Evolutionary conservation across 371 early-diverging fungal species (phyloP).

Genomic region (Rhizomucor pusillus): DNA sequence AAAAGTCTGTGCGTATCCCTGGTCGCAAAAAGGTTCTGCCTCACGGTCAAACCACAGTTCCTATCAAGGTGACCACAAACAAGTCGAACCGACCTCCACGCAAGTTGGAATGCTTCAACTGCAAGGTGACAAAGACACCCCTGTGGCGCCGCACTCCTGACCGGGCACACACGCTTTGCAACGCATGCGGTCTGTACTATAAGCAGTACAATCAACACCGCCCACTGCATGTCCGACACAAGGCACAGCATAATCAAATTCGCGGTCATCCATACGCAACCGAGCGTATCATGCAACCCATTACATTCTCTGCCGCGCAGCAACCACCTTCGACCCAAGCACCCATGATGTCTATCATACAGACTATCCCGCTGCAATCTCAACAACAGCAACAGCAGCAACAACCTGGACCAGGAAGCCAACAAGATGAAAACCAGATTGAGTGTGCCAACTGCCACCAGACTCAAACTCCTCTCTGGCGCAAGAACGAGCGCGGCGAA

Average conservation of each 20-base stretch:
- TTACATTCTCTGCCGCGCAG: slow-evolving; percentile 5
- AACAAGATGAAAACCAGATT: not conserved
- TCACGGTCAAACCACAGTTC: slow-evolving; percentile 21
- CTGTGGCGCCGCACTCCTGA: slow-evolving; percentile 82
- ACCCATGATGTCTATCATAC: slow-evolving; percentile 11
- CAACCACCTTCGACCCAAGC: slow-evolving; percentile 10
- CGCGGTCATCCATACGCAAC: slow-evolving; percentile 17
- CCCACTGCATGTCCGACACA: slow-evolving; percentile 61
- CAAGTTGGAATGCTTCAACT: slow-evolving; percentile 77
- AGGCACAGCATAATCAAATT: slow-evolving; percentile 25
- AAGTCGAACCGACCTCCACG: slow-evolving; percentile 37
- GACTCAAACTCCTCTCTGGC: slow-evolving; percentile 87
- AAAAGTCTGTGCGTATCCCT: slow-evolving; percentile 3
- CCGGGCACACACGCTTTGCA: slow-evolving; percentile 75
- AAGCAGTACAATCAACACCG: slow-evolving; percentile 74
- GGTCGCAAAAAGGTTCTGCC: slow-evolving; percentile 10
- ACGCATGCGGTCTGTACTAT: slow-evolving; percentile 83
- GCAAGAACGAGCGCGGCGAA: slow-evolving; percentile 75
- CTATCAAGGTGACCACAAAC: slow-evolving; percentile 17
- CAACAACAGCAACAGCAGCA: not conserved
- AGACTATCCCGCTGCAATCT: slow-evolving; percentile 12
- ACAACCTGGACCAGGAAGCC: not conserved
- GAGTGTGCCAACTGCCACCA: slow-evolving; percentile 80
- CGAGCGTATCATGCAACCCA: slow-evolving; percentile 14
- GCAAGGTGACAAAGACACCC: slow-evolving; percentile 75